Conservation (phyloP, 176 grass and related monocot genomes). For the Oryza brachyantha region DNA sequence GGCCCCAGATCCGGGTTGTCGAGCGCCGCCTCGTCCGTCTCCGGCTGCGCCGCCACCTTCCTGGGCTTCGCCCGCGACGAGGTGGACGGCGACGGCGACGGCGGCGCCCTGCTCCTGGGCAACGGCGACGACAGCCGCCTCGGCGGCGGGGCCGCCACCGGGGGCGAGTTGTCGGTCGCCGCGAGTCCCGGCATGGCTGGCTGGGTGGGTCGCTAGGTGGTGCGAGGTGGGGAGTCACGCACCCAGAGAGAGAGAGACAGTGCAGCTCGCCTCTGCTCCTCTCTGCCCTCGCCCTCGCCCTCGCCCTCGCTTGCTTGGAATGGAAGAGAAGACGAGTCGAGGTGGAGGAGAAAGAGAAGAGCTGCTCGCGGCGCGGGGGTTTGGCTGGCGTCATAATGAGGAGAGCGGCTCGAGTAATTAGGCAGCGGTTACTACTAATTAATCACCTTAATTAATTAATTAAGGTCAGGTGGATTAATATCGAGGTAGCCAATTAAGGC, state of each 20-base stretch:
- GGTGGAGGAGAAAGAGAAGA: neutral
- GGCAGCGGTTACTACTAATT: neutral
- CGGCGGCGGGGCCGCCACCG: constrained; percentile 31
- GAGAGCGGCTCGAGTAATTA: neutral
- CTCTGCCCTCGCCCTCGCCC: neutral
- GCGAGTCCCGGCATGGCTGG: constrained; percentile 46
- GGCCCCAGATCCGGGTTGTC: constrained; percentile 99
- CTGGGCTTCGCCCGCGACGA: constrained; percentile 43
- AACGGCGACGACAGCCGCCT: constrained; percentile 47
- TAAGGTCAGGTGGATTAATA: neutral
- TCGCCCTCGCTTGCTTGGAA: too few relatives aligned
- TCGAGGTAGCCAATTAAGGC: neutral
- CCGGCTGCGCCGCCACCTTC: constrained; percentile 17
- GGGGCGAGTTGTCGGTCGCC: constrained; percentile 29
- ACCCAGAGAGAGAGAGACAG: neutral
- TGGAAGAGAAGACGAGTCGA: constrained; percentile 20
- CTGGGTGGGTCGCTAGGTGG: neutral
- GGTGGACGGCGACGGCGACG: constrained; percentile 50
- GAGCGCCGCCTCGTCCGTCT: constrained; percentile 59
- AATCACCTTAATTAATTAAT: neutral
- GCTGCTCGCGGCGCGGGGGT: neutral
- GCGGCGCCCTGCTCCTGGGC: constrained; percentile 34
- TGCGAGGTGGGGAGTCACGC: neutral
- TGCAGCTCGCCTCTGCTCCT: neutral
- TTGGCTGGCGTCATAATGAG: neutral